phyloP scores from a whole-genome alignment of 1,284 basidiomycete genomes.

The Fomes fomentarius region DNA sequence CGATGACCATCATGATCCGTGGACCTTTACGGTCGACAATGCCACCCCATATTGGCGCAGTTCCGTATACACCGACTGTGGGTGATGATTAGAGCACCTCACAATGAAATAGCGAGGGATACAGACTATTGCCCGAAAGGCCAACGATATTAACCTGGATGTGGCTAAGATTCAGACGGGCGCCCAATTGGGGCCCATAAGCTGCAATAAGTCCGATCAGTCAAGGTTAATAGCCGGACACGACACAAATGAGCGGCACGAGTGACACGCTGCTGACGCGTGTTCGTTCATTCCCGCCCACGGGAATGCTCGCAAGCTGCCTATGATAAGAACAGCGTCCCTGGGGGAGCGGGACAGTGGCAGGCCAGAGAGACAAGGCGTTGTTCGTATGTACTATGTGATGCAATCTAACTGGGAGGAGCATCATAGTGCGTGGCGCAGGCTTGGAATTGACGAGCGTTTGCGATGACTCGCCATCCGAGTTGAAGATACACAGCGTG shows the following conservation, averaged over 20 bases:
- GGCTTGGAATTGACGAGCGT: too few relatives aligned
- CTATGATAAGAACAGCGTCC: too few relatives aligned
- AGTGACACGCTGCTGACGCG: too few relatives aligned
- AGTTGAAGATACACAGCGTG: background rate
- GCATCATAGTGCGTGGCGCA: too few relatives aligned
- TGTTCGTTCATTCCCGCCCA: too few relatives aligned
- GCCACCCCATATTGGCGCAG: constrained; percentile 70
- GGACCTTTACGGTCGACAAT: constrained; percentile 70
- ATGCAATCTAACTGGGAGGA: too few relatives aligned
- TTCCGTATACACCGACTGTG: constrained; percentile 61
- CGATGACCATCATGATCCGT: constrained; percentile 48
- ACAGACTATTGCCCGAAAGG: constrained; percentile 65
- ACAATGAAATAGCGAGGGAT: constrained; percentile 3
- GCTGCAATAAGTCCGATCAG: constrained; percentile 42
- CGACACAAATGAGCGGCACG: too few relatives aligned
- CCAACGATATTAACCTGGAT: constrained; percentile 79
- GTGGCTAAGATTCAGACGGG: constrained; percentile 70
- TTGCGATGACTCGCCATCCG: background rate
- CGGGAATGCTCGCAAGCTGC: too few relatives aligned
- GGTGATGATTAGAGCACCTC: background rate
- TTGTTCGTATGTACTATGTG: too few relatives aligned
- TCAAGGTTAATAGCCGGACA: too few relatives aligned
- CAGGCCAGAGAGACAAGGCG: too few relatives aligned
- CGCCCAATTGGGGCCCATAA: constrained; percentile 80
- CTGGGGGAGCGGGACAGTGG: too few relatives aligned